Evolutionary conservation across 345 rosid genomes (phyloP).

Genomic region (Zanthoxylum bungeanum): DNA sequence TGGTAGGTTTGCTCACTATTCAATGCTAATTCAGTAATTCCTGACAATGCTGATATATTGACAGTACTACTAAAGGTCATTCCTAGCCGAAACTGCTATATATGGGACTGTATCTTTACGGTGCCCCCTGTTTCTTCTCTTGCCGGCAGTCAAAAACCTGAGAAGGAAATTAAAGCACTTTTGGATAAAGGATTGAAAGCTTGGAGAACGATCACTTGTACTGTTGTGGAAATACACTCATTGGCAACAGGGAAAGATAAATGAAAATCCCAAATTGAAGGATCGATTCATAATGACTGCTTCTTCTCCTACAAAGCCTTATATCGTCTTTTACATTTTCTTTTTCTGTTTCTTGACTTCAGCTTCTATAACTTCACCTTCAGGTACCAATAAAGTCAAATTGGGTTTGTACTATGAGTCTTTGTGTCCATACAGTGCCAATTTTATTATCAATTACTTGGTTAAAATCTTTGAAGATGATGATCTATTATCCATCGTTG

Average conservation of each 20-base stretch:
- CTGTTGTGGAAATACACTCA: too few relatives aligned
- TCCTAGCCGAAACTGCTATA: too few relatives aligned
- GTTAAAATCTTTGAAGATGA: conserved; percentile 44
- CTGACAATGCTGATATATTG: too few relatives aligned
- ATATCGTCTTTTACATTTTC: conserved; percentile 10
- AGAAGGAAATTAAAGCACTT: too few relatives aligned
- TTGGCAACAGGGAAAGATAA: background rate
- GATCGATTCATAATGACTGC: conserved; percentile 25
- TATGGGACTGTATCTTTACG: too few relatives aligned
- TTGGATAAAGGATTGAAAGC: too few relatives aligned
- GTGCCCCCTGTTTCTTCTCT: too few relatives aligned
- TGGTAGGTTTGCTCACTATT: too few relatives aligned
- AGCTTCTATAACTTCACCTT: conserved; percentile 14
- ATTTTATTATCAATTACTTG: conserved; percentile 58
- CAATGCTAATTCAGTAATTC: too few relatives aligned
- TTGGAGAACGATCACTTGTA: too few relatives aligned
- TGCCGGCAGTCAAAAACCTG: too few relatives aligned
- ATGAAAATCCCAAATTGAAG: background rate
- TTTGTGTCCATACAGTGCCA: conserved; percentile 73
- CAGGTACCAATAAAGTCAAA: conserved; percentile 42
- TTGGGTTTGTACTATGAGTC: conserved; percentile 73
- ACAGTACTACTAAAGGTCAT: too few relatives aligned
- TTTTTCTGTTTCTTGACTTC: conserved; percentile 6
- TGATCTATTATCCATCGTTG: conserved; percentile 63
- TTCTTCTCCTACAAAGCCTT: background rate